Evolutionary conservation across 1,284 basidiomycete genomes (phyloP), one percentile per base, ranked within the genome.

Genomic region (Pascua sp.): DNA sequence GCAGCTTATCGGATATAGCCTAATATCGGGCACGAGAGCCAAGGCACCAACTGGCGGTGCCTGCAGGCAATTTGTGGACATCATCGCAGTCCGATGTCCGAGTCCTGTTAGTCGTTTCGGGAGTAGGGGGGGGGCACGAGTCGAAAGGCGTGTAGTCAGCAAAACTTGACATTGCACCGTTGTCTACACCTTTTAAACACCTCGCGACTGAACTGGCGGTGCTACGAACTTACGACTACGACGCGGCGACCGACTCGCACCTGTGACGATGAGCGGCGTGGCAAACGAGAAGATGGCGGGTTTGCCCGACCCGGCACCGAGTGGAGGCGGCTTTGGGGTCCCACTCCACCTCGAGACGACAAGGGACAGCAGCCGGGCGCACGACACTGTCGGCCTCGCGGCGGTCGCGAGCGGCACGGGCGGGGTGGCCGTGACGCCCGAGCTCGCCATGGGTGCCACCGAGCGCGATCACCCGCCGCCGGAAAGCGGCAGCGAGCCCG

Each of bases 381-480:
- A 43, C 42, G 15, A 36, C n/a, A 36, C 18, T 5, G 36, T 49
- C 8, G 57, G 53, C 15, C 42, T 58, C 43, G 57, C 53, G 1
- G 57, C 50, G 12, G 51, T 38, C 3, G 17, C 52, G 8, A 42
- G 42, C 10, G 53, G 49, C 40, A 38, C 41, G 1, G 52, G 37
- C 36, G 49, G 51, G 9, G 51, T 56, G 9, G 55, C 38, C 18
- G 52, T 53, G 2, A 57, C 55, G 2, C 59, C 59, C 5, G 55
- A 60, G 40, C 53, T 60, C 5, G 59, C 59, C 4, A 44, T 44
- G 4, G 51, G 41, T 43, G 51, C 48, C 8, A 51, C 36, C 13
- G 49, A 53, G 37, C 41, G 24, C 3, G 49, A 50, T 3, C 39
- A 44, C 5, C 48, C 47, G 8, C 17, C 42, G 1, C 42, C n/a